Percentiles rank a stretch among this genome's conserved stretches.
Conservation (phyloP, 208 protist genomes). For the Trypanosoma platydactyli region DNA sequence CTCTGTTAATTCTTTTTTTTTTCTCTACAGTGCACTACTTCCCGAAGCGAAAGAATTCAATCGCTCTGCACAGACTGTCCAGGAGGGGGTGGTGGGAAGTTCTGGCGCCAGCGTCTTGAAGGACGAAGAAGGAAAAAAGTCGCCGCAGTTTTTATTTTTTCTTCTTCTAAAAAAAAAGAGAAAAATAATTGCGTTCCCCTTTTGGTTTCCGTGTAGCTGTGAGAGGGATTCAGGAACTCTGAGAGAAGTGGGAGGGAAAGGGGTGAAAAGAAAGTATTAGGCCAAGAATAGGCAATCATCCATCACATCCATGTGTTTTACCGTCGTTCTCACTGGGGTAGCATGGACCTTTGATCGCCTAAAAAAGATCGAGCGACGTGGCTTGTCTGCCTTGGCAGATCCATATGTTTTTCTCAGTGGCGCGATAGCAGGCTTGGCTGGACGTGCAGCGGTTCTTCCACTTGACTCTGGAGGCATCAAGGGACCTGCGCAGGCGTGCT, state of each 20-base stretch:
- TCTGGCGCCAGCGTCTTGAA: too few relatives aligned
- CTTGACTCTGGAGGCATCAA: conserved; percentile 82
- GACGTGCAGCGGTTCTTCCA: conserved; percentile 51
- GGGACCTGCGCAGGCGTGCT: conserved; percentile 60
- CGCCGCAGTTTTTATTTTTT: too few relatives aligned
- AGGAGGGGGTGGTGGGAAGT: not conserved
- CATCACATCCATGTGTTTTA: conserved; percentile 17
- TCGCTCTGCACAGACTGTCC: not conserved
- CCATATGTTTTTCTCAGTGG: conserved; percentile 82
- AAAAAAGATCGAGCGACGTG: conserved; percentile 67
- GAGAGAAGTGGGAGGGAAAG: not conserved
- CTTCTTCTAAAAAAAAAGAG: too few relatives aligned
- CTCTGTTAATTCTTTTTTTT: too few relatives aligned
- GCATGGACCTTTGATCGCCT: conserved; percentile 40
- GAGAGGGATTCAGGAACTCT: not conserved
- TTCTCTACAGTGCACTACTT: too few relatives aligned
- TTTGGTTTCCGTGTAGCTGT: not conserved
- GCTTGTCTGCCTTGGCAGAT: conserved; percentile 56
- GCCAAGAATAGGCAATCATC: not conserved
- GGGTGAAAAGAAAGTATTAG: not conserved
- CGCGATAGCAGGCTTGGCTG: conserved; percentile 64
- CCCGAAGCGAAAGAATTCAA: too few relatives aligned
- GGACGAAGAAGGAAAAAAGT: too few relatives aligned
- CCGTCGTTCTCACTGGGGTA: conserved; percentile 24
- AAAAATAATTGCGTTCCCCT: not conserved